These are phyloP conservation scores for Xylariales sp. DNA, from an alignment of 2,329 filamentous ascomycete genomes.

Conservation along the genomic window DNA sequence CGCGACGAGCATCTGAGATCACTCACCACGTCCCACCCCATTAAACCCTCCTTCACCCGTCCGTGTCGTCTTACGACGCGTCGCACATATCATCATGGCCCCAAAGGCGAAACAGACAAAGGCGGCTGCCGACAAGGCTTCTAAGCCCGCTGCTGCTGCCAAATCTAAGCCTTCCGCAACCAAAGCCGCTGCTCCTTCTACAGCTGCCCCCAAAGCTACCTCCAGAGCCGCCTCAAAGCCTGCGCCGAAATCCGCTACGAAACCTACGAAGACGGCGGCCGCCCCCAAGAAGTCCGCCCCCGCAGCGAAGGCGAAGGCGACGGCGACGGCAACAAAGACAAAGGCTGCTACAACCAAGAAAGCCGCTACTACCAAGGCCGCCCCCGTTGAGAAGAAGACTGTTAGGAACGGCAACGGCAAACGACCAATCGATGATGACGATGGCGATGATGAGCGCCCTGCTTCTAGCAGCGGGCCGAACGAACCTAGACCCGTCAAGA, in stretches of 20 bases:
- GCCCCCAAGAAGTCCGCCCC: constrained; percentile 17
- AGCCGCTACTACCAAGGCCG: constrained; percentile 23
- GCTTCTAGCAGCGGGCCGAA: not conserved
- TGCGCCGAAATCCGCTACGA: constrained; percentile 7
- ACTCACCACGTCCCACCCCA: not conserved
- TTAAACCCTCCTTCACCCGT: not conserved
- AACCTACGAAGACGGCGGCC: constrained; percentile 15
- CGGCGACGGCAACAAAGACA: constrained; percentile 17
- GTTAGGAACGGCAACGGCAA: constrained; percentile 37
- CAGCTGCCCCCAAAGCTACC: not conserved
- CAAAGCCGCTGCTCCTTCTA: constrained; percentile 16
- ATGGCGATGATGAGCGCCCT: constrained; percentile 2
- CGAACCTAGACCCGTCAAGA: constrained; percentile 29
- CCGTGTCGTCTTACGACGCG: constrained; percentile 11
- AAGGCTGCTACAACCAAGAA: constrained; percentile 36
- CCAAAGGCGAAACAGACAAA: constrained; percentile 8
- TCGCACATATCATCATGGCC: constrained; percentile 16
- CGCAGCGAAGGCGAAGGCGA: constrained; percentile 20
- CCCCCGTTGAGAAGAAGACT: constrained; percentile 28
- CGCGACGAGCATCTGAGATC: constrained; percentile 17
- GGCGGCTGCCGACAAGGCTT: constrained; percentile 1
- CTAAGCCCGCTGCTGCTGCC: constrained; percentile 15
- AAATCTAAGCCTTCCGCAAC: constrained; percentile 12
- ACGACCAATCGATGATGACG: constrained; percentile 33
- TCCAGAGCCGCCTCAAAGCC: constrained; percentile 18